Base-by-base conservation (phyloP, 805 yeast genomes). In the Saturnispora sanitii region DNA sequence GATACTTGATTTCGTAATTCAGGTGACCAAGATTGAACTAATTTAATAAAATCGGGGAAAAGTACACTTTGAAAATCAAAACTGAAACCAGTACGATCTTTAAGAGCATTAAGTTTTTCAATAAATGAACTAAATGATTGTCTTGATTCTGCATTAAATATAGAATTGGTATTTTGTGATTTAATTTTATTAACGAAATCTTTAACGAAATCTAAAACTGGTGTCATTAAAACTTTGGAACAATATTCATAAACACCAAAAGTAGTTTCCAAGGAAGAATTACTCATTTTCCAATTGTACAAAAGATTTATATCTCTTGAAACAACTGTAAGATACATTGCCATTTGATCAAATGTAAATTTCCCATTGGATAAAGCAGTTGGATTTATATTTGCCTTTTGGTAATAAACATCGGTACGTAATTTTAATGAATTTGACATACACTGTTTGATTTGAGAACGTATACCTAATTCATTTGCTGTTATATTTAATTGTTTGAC, bases 1-100 rank as follows among this genome's bases (percentile, higher is more conserved):
- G 65, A 60, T 4, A 80, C 47, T 38, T 55, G 54, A 4, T 34
- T 42, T 1, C 38, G 26, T 19, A 57, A 42, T 29, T 58, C 62
- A 1, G 27, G 13, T 12, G 40, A 40, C 62, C 62, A 59, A 7
- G 52, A 48, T 9, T 32, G 15, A 15, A 58, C 56, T 4, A 56
- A 31, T 23, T 46, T 43, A 12, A 44, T 33, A 19, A 57, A 41
- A 37, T 55, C 55, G 1, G 44, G 42, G 31, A 49, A 57, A 9
- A 58, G 39, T n/a, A 44, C 45, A 16, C 44, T 46, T 39, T 57
- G 60, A 38, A 49, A 55, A 31, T 55, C 48, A 20, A 54, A 43
- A 18, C 49, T 47, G 25, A 54, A 44, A 26, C 43, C 46, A 3
- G 52, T 42, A 19, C 49, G 38, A 11, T 40, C 38, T 26, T 51